Conservation (phyloP, 495 filamentous ascomycete species). For the Lentithecium fluviatile region DNA sequence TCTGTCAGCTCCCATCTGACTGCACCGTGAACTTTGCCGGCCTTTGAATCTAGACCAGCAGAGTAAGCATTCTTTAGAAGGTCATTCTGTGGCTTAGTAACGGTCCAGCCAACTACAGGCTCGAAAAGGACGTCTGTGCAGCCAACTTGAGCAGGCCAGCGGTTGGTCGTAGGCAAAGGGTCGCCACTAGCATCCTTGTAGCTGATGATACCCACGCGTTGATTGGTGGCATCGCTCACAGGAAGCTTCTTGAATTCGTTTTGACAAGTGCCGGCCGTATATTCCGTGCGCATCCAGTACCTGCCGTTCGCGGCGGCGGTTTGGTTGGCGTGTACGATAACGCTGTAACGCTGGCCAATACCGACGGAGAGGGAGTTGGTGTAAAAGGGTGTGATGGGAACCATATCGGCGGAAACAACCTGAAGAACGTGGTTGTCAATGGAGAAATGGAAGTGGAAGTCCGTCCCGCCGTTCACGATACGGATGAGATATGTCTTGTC, state of each 20-base stretch:
- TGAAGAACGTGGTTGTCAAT: slow-evolving; percentile 30
- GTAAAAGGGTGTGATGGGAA: slow-evolving; percentile 30
- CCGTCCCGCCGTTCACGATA: slow-evolving; percentile 38
- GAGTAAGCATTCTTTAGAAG: slow-evolving; percentile 16
- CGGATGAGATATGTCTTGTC: slow-evolving; percentile 43
- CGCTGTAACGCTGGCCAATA: slow-evolving; percentile 42
- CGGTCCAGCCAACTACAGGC: slow-evolving; percentile 31
- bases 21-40: slow-evolving; percentile 5
- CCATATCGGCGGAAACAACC: slow-evolving; percentile 30
- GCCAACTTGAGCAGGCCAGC: slow-evolving; percentile 3
- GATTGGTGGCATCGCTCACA: neutral
- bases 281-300: slow-evolving; percentile 45
- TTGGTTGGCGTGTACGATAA: slow-evolving; percentile 42
- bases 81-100: slow-evolving; percentile 28
- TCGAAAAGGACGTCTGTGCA: slow-evolving; percentile 11
- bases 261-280: slow-evolving; percentile 14
- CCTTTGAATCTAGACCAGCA: slow-evolving; percentile 15
- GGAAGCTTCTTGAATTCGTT: neutral
- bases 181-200: slow-evolving; percentile 20
- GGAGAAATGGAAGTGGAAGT: slow-evolving; percentile 20
- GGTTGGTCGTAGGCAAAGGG: slow-evolving; percentile 7
- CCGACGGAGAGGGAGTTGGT: slow-evolving; percentile 18
- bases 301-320: slow-evolving; percentile 25
- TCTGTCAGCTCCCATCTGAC: slow-evolving; percentile 25
- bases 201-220: slow-evolving; percentile 25